Evolutionary conservation across 352 stramenopile species (phyloP).

Genomic region (Pythium utonaiense): DNA sequence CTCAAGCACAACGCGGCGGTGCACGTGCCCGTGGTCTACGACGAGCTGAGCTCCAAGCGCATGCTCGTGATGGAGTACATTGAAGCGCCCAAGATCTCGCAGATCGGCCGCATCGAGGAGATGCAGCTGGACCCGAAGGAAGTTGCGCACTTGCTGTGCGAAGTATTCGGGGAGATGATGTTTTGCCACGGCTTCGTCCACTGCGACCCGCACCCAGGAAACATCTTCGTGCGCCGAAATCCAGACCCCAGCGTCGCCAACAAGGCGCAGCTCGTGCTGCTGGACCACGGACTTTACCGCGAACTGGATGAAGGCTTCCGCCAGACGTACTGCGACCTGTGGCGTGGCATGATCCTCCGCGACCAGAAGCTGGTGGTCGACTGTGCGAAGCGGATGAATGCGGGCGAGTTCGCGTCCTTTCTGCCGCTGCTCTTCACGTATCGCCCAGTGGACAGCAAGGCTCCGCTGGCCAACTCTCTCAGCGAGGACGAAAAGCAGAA

Average conservation of each 20-base stretch:
- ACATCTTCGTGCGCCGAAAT: slow-evolving; percentile 86
- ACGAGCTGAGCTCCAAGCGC: slow-evolving; percentile 81
- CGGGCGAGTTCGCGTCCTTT: slow-evolving; percentile 59
- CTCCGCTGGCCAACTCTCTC: slow-evolving; percentile 60
- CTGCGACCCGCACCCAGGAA: slow-evolving; percentile 95
- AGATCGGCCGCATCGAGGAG: slow-evolving; percentile 78
- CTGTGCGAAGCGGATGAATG: slow-evolving; percentile 49
- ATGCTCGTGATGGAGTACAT: slow-evolving; percentile 98
- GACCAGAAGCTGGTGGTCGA: slow-evolving; percentile 74
- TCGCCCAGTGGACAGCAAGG: slow-evolving; percentile 59
- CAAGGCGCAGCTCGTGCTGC: slow-evolving; percentile 92
- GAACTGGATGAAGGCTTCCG: slow-evolving; percentile 92
- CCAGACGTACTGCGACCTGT: slow-evolving; percentile 93
- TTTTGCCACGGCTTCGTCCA: slow-evolving; percentile 96
- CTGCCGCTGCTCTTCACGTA: slow-evolving; percentile 88
- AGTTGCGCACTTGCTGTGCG: slow-evolving; percentile 85
- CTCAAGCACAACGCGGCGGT: slow-evolving; percentile 53
- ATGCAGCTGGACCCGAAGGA: slow-evolving; percentile 77
- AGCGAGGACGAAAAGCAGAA: slow-evolving; percentile 59
- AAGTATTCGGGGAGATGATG: slow-evolving; percentile 94
- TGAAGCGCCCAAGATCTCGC: slow-evolving; percentile 91
- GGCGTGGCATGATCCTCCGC: slow-evolving; percentile 92
- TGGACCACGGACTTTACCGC: slow-evolving; percentile 97
- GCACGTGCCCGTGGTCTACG: slow-evolving; percentile 84
- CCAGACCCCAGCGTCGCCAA: slow-evolving; percentile 32